Evolutionary conservation across 192 early-diverging fungal genomes (phyloP), one percentile per base, ranked within the genome.

Genomic region (Coemansia sp.): DNA sequence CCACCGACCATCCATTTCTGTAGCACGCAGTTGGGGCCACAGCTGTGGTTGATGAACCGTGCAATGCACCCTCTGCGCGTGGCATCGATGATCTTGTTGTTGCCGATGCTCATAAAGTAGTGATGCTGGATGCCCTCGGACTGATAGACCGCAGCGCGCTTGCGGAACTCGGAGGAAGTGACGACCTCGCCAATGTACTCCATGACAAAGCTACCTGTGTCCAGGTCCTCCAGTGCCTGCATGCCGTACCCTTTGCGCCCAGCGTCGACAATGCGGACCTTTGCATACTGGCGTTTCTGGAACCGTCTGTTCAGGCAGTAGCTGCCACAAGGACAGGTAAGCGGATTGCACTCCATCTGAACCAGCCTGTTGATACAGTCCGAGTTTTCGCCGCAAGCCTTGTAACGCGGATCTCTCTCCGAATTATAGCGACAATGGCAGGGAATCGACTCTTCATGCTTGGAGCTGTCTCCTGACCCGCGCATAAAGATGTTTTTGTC

Each of bases 171-270:
- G 17, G 76, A 54, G n/a, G 87, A 82, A 5, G 94, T 80, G 31
- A 99, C 88, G 0, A 99, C 90, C 73, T 99, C 97, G 31, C 97
- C 97, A 64, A 93, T 88, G 76, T 99, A 99, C 73, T 99, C 97
- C 81, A 97, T 94, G 48, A 99, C 90, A 81, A 99, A 98, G 14
- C 84, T 71, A 51, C 89, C 90, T n/a, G 92, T 92, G 64, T 74
- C 75, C 17, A 76, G 60, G 34, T 81, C 94, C 75, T 85, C 73
- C 60, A 85, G 83, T 28, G 95, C 90, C 60, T 90, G 86, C 51
- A 99, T 75, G n/a, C 97, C 97, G 70, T 87, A 94, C 1, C 97
- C 97, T 69, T 99, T 99, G 67, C 91, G 90, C 7, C 89, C 93
- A 5, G 96, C 93, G 54, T 88, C 78, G 61, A 99, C 90, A 10